phyloP scores from a whole-genome alignment of 2,329 filamentous ascomycete species.

The Colletotrichum falcatum region DNA sequence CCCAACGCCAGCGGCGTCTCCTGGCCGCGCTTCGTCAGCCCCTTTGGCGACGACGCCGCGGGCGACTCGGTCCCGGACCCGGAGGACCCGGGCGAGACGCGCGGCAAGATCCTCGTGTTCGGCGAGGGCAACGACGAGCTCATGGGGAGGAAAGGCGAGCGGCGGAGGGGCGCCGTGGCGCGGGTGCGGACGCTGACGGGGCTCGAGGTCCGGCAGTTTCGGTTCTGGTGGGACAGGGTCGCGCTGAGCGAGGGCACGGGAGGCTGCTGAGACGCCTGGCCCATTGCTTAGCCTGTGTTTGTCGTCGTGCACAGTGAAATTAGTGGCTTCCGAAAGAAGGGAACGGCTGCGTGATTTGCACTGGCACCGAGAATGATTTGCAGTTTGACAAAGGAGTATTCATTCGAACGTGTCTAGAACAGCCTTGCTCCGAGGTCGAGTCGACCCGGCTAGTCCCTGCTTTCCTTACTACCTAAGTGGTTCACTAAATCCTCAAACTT shows the following conservation, averaged over 20 bases:
- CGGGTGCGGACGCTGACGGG: conserved; percentile 56
- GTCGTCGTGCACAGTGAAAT: neutral
- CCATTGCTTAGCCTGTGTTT: neutral
- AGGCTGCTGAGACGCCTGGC: neutral
- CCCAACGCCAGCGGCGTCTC: conserved; percentile 41
- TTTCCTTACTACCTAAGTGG: neutral
- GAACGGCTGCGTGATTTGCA: neutral
- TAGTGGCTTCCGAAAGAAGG: neutral
- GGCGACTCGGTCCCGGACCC: conserved; percentile 25
- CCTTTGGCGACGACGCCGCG: conserved; percentile 47
- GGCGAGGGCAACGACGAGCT: conserved; percentile 70
- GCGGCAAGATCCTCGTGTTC: conserved; percentile 64
- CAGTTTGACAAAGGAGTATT: conserved; percentile 35
- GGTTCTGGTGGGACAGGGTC: conserved; percentile 71
- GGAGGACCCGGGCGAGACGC: conserved; percentile 29
- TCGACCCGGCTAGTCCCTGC: conserved; percentile 7
- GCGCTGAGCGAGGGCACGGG: conserved; percentile 60
- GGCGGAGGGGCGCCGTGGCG: conserved; percentile 56
- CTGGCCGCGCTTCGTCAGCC: conserved; percentile 60
- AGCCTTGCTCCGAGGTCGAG: neutral
- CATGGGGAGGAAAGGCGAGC: conserved; percentile 49
- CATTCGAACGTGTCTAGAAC: conserved; percentile 34
- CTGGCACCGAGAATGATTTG: neutral
- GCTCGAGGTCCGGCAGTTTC: conserved; percentile 61
- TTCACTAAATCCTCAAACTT: conserved; percentile 22